These are phyloP conservation scores for Debaryomyces coudertii DNA, from an alignment of 1,139 yeast genomes.

Conservation along the genomic window DNA sequence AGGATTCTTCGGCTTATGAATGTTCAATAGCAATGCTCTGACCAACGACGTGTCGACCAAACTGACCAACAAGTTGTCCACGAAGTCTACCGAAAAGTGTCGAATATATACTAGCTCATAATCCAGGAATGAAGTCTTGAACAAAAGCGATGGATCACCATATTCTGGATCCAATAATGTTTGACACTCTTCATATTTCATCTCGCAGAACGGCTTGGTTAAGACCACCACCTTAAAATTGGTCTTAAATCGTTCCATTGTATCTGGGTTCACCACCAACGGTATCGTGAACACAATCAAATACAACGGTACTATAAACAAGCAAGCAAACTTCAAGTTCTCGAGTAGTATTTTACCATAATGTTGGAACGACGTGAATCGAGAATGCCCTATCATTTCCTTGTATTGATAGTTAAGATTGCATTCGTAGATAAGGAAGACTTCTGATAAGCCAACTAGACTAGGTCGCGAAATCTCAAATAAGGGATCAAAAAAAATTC, in stretches of 20 bases:
- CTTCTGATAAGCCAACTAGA: not conserved
- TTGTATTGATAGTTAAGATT: not conserved
- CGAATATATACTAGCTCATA: constrained; percentile 24
- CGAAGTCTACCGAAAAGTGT: constrained; percentile 18
- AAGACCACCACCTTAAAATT: constrained; percentile 20
- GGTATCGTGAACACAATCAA: constrained; percentile 15
- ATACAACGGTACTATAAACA: constrained; percentile 13
- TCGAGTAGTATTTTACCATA: constrained; percentile 6
- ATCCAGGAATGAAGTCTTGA: constrained; percentile 17
- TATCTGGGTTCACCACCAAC: constrained; percentile 14
- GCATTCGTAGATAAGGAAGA: not conserved
- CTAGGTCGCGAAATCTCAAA: not conserved
- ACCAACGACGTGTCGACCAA: constrained; percentile 9
- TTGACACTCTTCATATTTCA: constrained; percentile 20
- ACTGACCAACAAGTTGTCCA: constrained; percentile 17
- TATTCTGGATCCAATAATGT: constrained; percentile 15
- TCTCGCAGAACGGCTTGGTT: constrained; percentile 21
- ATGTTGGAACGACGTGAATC: not conserved
- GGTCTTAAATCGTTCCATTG: constrained; percentile 15
- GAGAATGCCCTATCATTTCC: not conserved
- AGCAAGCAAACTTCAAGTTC: constrained; percentile 13
- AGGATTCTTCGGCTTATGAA: constrained; percentile 8
- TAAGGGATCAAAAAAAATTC: not conserved
- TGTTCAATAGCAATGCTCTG: constrained; percentile 5
- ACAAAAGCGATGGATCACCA: constrained; percentile 14